Conservation (phyloP, 768 basidiomycete species). For the Brasilioporus rufonigricans region DNA sequence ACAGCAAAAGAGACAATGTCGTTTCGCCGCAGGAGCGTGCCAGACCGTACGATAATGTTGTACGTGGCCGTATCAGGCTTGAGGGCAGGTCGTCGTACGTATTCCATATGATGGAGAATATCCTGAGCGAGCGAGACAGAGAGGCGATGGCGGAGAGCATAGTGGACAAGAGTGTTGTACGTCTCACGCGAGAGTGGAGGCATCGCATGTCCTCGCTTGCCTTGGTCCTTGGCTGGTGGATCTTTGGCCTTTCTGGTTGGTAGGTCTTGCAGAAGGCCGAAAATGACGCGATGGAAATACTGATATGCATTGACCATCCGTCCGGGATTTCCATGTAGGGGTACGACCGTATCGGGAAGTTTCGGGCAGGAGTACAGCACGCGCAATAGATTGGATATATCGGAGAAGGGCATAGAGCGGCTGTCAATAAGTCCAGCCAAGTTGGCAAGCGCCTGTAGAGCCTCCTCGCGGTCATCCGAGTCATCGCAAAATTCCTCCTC, state of each 20-base stretch:
- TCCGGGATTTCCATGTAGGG: constrained; percentile 24
- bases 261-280: constrained; percentile 37
- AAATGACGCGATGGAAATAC: constrained; percentile 50
- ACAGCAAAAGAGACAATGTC: constrained; percentile 42
- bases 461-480: constrained; percentile 27
- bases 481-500: constrained; percentile 32
- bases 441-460: constrained; percentile 62
- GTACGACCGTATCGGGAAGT: constrained; percentile 39
- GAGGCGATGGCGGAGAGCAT: constrained; percentile 59
- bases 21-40: constrained; percentile 46
- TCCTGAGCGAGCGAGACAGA: constrained; percentile 46
- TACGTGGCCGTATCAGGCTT: constrained; percentile 49
- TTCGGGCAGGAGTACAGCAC: constrained; percentile 47
- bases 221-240: constrained; percentile 9
- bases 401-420: constrained; percentile 44
- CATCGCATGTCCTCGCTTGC: constrained; percentile 10
- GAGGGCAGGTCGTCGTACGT: constrained; percentile 39
- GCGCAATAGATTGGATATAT: constrained; percentile 45
- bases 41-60: constrained; percentile 58
- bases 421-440: constrained; percentile 52
- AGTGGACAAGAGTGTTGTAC: constrained; percentile 66
- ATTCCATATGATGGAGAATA: constrained; percentile 56
- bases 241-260: constrained; percentile 24
- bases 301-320: constrained; percentile 38
- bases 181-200: constrained; percentile 39